Conservation (phyloP, 495 filamentous ascomycete species). For the Aspergillus mulundensis region DNA sequence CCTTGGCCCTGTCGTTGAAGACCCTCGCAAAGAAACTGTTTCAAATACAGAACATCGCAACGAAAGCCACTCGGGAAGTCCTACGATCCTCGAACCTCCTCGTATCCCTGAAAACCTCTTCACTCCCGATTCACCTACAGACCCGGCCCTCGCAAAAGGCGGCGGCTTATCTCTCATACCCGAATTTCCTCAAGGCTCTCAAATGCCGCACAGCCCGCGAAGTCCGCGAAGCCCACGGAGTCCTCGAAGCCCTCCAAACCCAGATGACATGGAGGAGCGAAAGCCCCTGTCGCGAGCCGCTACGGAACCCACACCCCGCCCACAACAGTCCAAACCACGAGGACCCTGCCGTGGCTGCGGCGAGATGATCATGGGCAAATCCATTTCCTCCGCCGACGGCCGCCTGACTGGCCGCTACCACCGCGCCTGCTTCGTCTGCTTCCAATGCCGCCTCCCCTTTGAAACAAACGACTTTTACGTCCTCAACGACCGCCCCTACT, state of each 20-base stretch:
- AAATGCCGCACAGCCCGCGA: neutral
- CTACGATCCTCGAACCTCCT: slow-evolving; percentile 31
- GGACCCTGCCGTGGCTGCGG: slow-evolving; percentile 82
- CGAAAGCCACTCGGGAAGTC: slow-evolving; percentile 18
- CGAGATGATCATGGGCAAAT: slow-evolving; percentile 79
- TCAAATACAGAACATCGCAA: slow-evolving; percentile 15
- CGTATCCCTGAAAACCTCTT: slow-evolving; percentile 31
- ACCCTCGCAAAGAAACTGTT: slow-evolving; percentile 23
- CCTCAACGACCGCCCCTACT: slow-evolving; percentile 79
- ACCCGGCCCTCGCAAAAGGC: slow-evolving; percentile 46
- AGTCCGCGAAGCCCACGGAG: neutral
- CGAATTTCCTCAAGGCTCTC: slow-evolving; percentile 16
- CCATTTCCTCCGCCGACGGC: slow-evolving; percentile 88
- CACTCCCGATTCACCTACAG: slow-evolving; percentile 56
- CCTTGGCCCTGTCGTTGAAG: slow-evolving; percentile 36
- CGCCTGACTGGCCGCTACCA: slow-evolving; percentile 92
- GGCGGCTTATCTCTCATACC: slow-evolving; percentile 38
- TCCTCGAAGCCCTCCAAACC: slow-evolving; percentile 23
- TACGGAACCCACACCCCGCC: slow-evolving; percentile 18
- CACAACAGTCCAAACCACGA: slow-evolving; percentile 45
- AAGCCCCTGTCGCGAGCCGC: slow-evolving; percentile 22
- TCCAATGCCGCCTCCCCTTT: slow-evolving; percentile 77
- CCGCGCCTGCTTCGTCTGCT: slow-evolving; percentile 89
- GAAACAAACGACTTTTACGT: slow-evolving; percentile 91
- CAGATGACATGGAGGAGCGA: slow-evolving; percentile 19